Evolutionary conservation across 1,139 yeast species (phyloP).

Genomic region (Oligophagozyma castellii): DNA sequence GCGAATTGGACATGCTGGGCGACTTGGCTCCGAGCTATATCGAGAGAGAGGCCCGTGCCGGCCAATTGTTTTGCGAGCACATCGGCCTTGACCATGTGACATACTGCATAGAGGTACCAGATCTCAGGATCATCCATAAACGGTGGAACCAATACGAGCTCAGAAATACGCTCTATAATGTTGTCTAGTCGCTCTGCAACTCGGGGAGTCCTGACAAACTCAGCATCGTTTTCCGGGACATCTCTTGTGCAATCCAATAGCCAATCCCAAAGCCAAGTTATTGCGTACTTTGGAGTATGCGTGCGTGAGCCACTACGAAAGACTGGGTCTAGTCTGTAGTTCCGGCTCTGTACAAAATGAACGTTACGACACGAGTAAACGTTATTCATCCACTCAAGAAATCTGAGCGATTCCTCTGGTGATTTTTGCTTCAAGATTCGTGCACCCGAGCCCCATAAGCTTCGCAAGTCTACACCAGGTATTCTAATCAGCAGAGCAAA

Average conservation of each 20-base stretch:
- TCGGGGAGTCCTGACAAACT: not conserved
- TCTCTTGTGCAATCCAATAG: conserved; percentile 7
- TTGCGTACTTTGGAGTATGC: conserved; percentile 25
- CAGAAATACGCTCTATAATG: conserved; percentile 17
- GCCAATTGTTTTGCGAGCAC: conserved; percentile 9
- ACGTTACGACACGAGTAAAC: conserved; percentile 14
- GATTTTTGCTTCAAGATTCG: conserved; percentile 26
- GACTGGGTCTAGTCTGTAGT: conserved; percentile 20
- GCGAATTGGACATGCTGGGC: conserved; percentile 13
- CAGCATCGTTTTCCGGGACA: conserved; percentile 3
- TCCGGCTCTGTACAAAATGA: conserved; percentile 13
- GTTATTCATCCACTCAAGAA: conserved; percentile 22
- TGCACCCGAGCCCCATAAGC: conserved; percentile 49
- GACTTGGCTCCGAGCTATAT: conserved; percentile 16
- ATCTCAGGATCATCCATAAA: conserved; percentile 23
- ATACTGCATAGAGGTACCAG: conserved; percentile 20
- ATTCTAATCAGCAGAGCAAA: conserved; percentile 36
- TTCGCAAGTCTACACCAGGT: conserved; percentile 36
- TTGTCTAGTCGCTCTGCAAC: conserved; percentile 6
- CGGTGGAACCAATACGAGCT: conserved; percentile 20
- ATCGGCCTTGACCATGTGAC: conserved; percentile 20
- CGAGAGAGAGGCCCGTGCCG: conserved; percentile 11
- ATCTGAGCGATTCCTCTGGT: conserved; percentile 10
- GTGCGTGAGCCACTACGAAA: conserved; percentile 27
- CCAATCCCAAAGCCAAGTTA: conserved; percentile 27